These are phyloP conservation scores for Metarhizium brunneum DNA, from an alignment of 2,329 filamentous ascomycete species.

Conservation along the genomic window DNA sequence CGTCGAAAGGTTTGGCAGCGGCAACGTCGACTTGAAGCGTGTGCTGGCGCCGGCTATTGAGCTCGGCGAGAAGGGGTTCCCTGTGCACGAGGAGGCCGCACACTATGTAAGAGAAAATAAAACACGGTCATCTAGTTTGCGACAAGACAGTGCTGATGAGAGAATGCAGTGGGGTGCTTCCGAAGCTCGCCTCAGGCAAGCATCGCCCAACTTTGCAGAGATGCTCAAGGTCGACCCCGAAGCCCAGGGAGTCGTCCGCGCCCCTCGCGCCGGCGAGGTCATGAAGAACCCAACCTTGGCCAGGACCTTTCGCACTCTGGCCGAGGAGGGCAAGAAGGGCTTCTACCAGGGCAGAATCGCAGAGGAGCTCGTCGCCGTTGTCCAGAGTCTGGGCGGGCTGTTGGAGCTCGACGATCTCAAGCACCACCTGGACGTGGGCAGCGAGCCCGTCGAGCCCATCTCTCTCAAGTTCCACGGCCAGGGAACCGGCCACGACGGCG, in stretches of 20 bases:
- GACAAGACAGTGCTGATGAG: background rate
- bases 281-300: conserved; percentile 79
- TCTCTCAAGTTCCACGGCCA: conserved; percentile 70
- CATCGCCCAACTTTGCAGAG: conserved; percentile 79
- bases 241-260: conserved; percentile 59
- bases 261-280: conserved; percentile 73
- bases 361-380: conserved; percentile 69
- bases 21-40: conserved; percentile 66
- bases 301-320: conserved; percentile 70
- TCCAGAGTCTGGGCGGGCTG: conserved; percentile 66
- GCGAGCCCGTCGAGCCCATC: conserved; percentile 76
- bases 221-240: conserved; percentile 72
- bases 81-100: conserved; percentile 72
- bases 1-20: conserved; percentile 80
- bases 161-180: conserved; percentile 56
- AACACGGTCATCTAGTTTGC: background rate
- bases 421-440: conserved; percentile 58
- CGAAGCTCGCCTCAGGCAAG: conserved; percentile 54
- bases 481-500: conserved; percentile 30
- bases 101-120: conserved; percentile 43
- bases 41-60: conserved; percentile 76
- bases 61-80: conserved; percentile 80
- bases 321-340: conserved; percentile 72
- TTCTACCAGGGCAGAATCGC: conserved; percentile 86
- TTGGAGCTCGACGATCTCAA: conserved; percentile 72